phyloP scores from a whole-genome alignment of 257 asterid genomes.

The Salvia splendens region DNA sequence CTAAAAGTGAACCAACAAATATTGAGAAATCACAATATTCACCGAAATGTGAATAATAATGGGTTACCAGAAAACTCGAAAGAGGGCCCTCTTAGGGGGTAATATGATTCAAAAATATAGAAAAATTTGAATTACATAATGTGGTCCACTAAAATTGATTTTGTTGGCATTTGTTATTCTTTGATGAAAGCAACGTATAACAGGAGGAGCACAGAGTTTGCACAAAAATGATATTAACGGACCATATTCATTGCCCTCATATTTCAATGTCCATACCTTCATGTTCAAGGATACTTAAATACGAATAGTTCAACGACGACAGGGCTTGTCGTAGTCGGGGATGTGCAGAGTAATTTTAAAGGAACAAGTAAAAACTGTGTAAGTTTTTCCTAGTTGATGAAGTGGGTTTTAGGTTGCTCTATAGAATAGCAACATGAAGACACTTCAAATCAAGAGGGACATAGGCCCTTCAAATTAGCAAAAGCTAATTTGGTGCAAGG shows the following conservation, averaged over 20 bases:
- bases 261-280: constrained; percentile 7
- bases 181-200: constrained; percentile 13
- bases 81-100: neutral
- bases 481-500: constrained; percentile 19
- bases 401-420: neutral
- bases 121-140: constrained; percentile 8
- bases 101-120: neutral
- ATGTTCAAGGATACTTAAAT: constrained; percentile 48
- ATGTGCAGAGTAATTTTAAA: neutral
- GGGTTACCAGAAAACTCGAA: neutral
- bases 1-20: constrained; percentile 8
- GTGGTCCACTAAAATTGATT: constrained; percentile 19
- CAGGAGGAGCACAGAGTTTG: neutral
- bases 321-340: constrained; percentile 59
- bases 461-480: constrained; percentile 4
- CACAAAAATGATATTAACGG: constrained; percentile 8
- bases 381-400: neutral
- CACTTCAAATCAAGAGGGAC: constrained; percentile 13
- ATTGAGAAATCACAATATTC: neutral
- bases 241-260: constrained; percentile 21
- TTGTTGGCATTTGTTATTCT: constrained; percentile 25
- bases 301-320: constrained; percentile 55
- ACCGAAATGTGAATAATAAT: constrained; percentile 9
- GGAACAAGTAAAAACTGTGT: neutral
- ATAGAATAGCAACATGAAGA: neutral